Conservation (phyloP, 208 protist species). For the Wallacemonas sp. region DNA sequence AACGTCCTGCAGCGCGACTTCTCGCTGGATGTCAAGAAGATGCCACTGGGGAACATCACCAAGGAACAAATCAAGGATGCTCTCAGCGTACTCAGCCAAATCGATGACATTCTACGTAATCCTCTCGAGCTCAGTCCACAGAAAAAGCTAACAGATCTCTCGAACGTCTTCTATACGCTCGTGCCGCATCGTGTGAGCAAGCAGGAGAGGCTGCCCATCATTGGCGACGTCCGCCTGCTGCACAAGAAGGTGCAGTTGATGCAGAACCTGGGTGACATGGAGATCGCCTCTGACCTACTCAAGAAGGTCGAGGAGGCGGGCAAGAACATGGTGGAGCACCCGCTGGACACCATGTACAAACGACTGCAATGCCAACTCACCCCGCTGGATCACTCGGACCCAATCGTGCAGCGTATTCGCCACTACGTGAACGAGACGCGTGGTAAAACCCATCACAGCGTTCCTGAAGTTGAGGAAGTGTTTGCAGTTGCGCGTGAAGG, state of each 20-base stretch:
- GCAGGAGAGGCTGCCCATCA: slow-evolving; percentile 24
- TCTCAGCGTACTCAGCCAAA: slow-evolving; percentile 28
- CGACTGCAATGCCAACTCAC: slow-evolving; percentile 33
- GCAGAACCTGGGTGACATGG: slow-evolving; percentile 56
- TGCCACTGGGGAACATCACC: slow-evolving; percentile 64
- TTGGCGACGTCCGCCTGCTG: slow-evolving; percentile 23
- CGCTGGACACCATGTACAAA: slow-evolving; percentile 34
- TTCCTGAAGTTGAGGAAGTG: slow-evolving; percentile 30
- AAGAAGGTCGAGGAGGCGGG: slow-evolving; percentile 2
- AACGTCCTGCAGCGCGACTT: slow-evolving; percentile 36
- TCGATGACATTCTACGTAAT: slow-evolving; percentile 31
- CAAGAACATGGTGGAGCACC: slow-evolving; percentile 23
- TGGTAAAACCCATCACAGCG: slow-evolving; percentile 38
- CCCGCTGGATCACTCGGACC: slow-evolving; percentile 10
- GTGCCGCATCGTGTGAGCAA: slow-evolving; percentile 44
- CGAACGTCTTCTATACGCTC: slow-evolving; percentile 54
- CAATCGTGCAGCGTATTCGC: slow-evolving; percentile 30
- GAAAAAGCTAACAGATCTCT: slow-evolving; percentile 18
- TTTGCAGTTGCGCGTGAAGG: slow-evolving; percentile 41
- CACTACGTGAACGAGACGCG: slow-evolving; percentile 53
- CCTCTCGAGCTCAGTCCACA: background rate
- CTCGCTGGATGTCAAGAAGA: slow-evolving; percentile 43
- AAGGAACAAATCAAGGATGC: slow-evolving; percentile 52
- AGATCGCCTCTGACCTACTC: slow-evolving; percentile 47
- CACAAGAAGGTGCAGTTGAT: slow-evolving; percentile 60